A percentile compares a stretch with the other conserved stretches of the same genome.
Evolutionary conservation across 2,329 filamentous ascomycete species (phyloP).

Genomic region (Madurella fahalii): DNA sequence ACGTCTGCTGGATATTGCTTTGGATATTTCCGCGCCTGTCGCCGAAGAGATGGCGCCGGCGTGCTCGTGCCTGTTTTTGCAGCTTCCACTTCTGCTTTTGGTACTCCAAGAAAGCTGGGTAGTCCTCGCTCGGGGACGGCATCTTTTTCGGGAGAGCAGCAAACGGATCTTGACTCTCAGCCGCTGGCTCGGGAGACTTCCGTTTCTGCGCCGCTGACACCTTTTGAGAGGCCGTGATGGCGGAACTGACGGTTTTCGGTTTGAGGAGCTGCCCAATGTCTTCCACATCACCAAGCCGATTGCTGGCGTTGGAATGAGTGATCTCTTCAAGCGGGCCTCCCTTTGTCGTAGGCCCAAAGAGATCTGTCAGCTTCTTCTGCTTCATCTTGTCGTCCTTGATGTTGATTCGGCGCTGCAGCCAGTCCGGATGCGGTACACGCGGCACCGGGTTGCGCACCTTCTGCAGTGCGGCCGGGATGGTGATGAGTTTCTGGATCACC

Average conservation of each 20-base stretch:
- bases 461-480: conserved; percentile 92
- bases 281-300: conserved; percentile 65
- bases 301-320: conserved; percentile 54
- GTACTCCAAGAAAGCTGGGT: conserved; percentile 81
- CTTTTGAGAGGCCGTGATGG: conserved; percentile 54
- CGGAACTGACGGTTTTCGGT: conserved; percentile 54
- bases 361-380: conserved; percentile 96
- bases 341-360: conserved; percentile 59
- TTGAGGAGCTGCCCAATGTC: conserved; percentile 71
- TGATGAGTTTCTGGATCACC: conserved; percentile 98
- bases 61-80: conserved; percentile 82
- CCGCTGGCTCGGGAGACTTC: conserved; percentile 64
- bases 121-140: conserved; percentile 82
- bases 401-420: conserved; percentile 90
- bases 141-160: conserved; percentile 76
- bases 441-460: conserved; percentile 94
- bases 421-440: conserved; percentile 89
- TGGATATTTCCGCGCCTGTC: conserved; percentile 68
- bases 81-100: conserved; percentile 99
- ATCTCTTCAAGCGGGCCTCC: conserved; percentile 66
- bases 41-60: conserved; percentile 87
- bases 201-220: conserved; percentile 58
- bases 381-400: conserved; percentile 97
- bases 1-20: conserved; percentile 62
- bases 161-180: conserved; percentile 67